phyloP scores from a whole-genome alignment of 306 rosid genomes.

The Pueraria montana region DNA sequence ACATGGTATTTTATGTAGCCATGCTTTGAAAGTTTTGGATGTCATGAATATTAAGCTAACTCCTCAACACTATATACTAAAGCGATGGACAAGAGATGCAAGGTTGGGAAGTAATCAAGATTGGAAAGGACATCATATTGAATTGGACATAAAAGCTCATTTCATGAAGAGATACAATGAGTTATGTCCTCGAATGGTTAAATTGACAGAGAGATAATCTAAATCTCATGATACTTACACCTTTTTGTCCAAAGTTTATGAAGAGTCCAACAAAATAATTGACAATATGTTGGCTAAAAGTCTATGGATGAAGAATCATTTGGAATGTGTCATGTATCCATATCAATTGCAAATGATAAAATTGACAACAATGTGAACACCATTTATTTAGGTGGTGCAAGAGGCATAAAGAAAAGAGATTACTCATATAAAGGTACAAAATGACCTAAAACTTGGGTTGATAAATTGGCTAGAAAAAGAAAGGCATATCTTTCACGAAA shows the following conservation, averaged over 20 bases:
- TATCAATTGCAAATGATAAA: not conserved
- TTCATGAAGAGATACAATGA: not conserved
- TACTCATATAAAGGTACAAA: not conserved
- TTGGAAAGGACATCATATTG: not conserved
- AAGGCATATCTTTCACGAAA: not conserved
- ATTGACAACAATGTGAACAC: not conserved
- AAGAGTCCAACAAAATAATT: not conserved
- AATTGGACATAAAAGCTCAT: not conserved
- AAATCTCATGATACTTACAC: not conserved
- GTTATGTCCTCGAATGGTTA: not conserved
- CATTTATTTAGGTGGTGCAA: not conserved
- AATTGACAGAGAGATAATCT: not conserved
- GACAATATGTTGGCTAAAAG: conserved; percentile 15
- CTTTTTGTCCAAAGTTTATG: not conserved
- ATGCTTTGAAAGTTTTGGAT: not conserved
- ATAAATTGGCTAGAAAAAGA: conserved; percentile 13
- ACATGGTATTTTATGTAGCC: no score
- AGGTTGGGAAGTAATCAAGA: not conserved
- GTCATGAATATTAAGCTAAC: not conserved
- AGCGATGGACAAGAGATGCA: not conserved
- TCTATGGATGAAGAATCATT: not conserved
- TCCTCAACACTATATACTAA: not conserved
- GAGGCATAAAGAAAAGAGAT: not conserved
- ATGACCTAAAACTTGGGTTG: not conserved
- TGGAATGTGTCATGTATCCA: not conserved